Base-by-base conservation (phyloP, 352 stramenopile genomes). In the Elongisporangium anandrum region DNA sequence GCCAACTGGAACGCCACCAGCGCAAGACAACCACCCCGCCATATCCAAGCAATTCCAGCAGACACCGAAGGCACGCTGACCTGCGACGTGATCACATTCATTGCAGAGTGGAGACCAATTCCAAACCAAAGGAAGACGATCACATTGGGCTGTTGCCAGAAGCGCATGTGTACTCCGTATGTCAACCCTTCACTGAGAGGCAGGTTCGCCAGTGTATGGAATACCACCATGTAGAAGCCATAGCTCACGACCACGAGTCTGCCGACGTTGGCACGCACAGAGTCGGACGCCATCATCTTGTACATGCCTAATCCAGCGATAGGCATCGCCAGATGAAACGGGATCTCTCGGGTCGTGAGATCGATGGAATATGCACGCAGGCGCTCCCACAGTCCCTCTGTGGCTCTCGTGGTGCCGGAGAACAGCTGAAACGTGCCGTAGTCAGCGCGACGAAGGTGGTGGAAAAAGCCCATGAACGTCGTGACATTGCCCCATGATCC, bases 371-470 rank as follows among this genome's bases (percentile, higher is more conserved):
- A 98, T 2, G 90, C 54, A 24, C 70, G 52, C 29, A 93, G 68
- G 19, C 92, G 80, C n/a, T 71, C 77, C 59, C 70, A 75, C 38
- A 97, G 61, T 29, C 71, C 79, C 65, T 97, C 88, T 12, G 81
- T 84, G 3, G 53, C 17, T 17, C 12, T 45, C 13, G 75, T 63
- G 23, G 69, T 68, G n/a, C 83, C 93, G 12, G 85, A 92, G 60
- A 96, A 98, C 7, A 99, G 78, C 12, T 79, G 83, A 48, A 98
- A 94, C 0, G 93, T 98, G 1, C 95, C 96, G 60, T 98, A 99
- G 63, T 99, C 96, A 7, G 72, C 75, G 10, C 96, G 77, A 13
- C 86, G 72, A 6, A 99, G 65, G 65, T 99, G 96, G 56, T 97
- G 90, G 29, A 97, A 57, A 20, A 98, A 91, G 4, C 96, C 96